These are phyloP conservation scores for Yamadazyma jaroonii DNA, from an alignment of 1,139 yeast species.

Conservation along the genomic window DNA sequence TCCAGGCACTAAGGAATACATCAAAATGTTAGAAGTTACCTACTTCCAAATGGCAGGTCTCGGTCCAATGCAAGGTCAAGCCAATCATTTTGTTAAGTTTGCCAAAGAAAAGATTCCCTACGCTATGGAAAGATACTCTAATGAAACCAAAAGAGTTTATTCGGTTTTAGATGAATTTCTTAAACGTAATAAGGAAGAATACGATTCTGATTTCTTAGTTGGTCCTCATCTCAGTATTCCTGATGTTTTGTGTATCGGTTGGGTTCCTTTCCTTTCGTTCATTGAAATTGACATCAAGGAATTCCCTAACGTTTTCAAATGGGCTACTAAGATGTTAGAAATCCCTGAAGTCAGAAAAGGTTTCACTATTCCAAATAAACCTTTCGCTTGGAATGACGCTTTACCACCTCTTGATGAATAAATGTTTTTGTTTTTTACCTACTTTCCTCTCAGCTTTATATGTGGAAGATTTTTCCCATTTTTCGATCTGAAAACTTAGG, in stretches of 20 bases:
- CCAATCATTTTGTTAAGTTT: constrained; percentile 40
- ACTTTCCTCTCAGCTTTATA: no score
- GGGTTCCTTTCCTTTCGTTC: constrained; percentile 21
- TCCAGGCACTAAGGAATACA: constrained; percentile 44
- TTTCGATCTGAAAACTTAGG: no score
- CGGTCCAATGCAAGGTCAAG: constrained; percentile 65
- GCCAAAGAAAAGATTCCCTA: constrained; percentile 51
- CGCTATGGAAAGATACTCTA: constrained; percentile 49
- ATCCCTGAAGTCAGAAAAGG: constrained; percentile 41
- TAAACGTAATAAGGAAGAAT: constrained; percentile 26
- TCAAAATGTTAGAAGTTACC: constrained; percentile 49
- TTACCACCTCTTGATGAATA: constrained; percentile 1
- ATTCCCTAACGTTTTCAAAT: constrained; percentile 42
- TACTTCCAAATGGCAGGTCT: constrained; percentile 58
- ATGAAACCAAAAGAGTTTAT: constrained; percentile 51
- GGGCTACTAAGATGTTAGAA: constrained; percentile 39
- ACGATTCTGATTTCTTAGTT: constrained; percentile 50
- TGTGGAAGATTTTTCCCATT: no score
- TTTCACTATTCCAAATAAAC: constrained; percentile 5
- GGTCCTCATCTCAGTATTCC: constrained; percentile 56
- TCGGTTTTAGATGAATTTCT: constrained; percentile 48
- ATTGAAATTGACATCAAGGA: constrained; percentile 36
- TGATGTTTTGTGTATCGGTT: constrained; percentile 45
- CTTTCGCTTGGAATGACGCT: constrained; percentile 4
- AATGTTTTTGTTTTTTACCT: no score